Evolutionary conservation across 2,329 filamentous ascomycete species (phyloP), one percentile per base, ranked within the genome.

Genomic region (Fusarium globosum): DNA sequence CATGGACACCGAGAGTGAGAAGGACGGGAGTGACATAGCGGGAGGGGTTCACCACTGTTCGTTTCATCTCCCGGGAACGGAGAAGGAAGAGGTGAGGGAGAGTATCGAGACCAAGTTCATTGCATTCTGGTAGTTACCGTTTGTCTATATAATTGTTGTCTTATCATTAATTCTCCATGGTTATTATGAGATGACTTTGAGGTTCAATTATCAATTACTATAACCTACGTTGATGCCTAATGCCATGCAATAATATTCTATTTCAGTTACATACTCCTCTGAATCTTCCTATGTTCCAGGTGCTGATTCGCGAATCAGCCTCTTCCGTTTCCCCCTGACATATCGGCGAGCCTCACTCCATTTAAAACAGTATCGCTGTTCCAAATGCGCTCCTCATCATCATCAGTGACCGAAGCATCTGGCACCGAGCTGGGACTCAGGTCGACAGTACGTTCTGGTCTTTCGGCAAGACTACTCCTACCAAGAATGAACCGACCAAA

Each of bases 131-230:
- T 49, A 49, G 15, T n/a, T 0, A 3, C 26, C 21, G 14, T 7
- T 13, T 8, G 10, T 18, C 10, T 13, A 12, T 7, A 4, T 16
- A 11, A 1, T 14, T 4, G 9, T 13, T 13, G 1, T 26, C 7
- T 8, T 1, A 4, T 3, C 4, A 4, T 45, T 0, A 9, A 26
- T 7, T 45, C 7, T 26, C 6, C 26, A 6, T 26, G 26, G 26
- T 26, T 26, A 26, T 26, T 26, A 18, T 26, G 4, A 26, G n/a
- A 26, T 30, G 30, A 30, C 30, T 30, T 3, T 30, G 3, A 30
- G 28, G 3, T 30, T 30, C 30, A 12, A 30, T 30, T 30, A 3
- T 12, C 4, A 43, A 11, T 11, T 23, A 18, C 16, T 18, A 11
- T 12, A 2, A 43, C 6, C 26, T 26, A 26, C 6, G 26, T 26